Conservation (phyloP, 139 green algal genomes). For the Closterium sp. region DNA sequence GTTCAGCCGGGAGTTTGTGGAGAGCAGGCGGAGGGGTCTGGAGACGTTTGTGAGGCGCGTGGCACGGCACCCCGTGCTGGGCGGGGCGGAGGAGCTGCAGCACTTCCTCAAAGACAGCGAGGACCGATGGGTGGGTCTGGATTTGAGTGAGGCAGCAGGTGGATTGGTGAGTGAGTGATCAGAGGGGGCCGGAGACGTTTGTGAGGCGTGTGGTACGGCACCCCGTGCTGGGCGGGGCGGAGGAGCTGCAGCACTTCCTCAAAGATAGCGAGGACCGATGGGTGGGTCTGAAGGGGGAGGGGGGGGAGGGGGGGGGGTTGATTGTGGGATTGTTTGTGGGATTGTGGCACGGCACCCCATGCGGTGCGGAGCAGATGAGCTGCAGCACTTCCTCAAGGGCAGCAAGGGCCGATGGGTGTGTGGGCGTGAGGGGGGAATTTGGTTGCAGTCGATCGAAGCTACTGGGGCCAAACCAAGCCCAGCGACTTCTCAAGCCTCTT, state of each 20-base stretch:
- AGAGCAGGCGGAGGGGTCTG: conserved; percentile 73
- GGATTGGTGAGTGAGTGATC: too few relatives aligned
- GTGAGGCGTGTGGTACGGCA: conserved; percentile 61
- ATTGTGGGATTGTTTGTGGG: too few relatives aligned
- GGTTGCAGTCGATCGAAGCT: too few relatives aligned
- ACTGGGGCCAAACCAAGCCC: too few relatives aligned
- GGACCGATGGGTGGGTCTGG: conserved; percentile 67
- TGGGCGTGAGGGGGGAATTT: too few relatives aligned
- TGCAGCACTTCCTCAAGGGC: conserved; percentile 80
- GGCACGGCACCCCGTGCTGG: conserved; percentile 73
- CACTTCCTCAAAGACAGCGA: conserved; percentile 81
- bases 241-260: conserved; percentile 77
- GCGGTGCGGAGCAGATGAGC: conserved; percentile 65
- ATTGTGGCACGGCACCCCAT: conserved; percentile 67
- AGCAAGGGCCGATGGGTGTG: conserved; percentile 76
- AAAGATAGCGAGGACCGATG: conserved; percentile 81
- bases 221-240: conserved; percentile 65
- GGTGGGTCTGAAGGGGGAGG: conserved; percentile 25
- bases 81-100: conserved; percentile 67
- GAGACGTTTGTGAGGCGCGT: conserved; percentile 79
- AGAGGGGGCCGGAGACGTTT: too few relatives aligned
- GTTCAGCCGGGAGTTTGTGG: conserved; percentile 89
- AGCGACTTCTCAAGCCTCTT: too few relatives aligned
- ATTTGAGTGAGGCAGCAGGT: too few relatives aligned
- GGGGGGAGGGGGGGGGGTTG: too few relatives aligned